A percentile compares a stretch with the other conserved stretches of the same genome.
Conservation (phyloP, 2,329 filamentous ascomycete species). For the Aspergillus felis region DNA sequence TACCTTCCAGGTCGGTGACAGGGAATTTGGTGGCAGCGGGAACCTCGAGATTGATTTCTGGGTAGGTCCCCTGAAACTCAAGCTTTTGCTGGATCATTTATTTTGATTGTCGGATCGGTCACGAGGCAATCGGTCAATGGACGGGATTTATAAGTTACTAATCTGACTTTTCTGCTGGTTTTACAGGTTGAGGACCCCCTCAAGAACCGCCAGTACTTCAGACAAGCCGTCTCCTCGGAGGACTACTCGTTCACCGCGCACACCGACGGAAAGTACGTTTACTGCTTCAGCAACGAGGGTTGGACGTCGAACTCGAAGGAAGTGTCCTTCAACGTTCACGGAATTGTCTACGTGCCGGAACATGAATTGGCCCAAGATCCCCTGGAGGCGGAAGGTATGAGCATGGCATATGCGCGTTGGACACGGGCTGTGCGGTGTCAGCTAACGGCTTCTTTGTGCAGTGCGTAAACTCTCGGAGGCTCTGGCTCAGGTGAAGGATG, state of each 20-base stretch:
- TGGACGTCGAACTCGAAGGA: constrained; percentile 97
- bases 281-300: constrained; percentile 99
- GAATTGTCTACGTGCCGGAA: constrained; percentile 94
- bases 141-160: neutral
- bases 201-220: constrained; percentile 71
- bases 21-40: constrained; percentile 90
- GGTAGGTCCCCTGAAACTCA: constrained; percentile 54
- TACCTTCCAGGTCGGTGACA: constrained; percentile 94
- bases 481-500: constrained; percentile 89
- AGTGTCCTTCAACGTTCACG: constrained; percentile 98
- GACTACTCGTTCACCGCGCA: constrained; percentile 88
- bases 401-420: neutral
- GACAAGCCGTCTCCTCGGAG: constrained; percentile 79
- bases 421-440: too few species aligned
- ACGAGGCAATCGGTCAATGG: neutral
- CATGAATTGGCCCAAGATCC: constrained; percentile 79
- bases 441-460: constrained; percentile 32
- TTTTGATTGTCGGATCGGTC: neutral
- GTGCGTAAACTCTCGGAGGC: constrained; percentile 81
- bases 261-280: constrained; percentile 82
- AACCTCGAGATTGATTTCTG: constrained; percentile 98
- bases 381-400: constrained; percentile 79
- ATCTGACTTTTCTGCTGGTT: constrained; percentile 8
- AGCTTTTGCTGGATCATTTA: constrained; percentile 2
- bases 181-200: constrained; percentile 71